Base-by-base conservation (phyloP, 2,329 filamentous ascomycete species). In the Rhynchosporium secalis region DNA sequence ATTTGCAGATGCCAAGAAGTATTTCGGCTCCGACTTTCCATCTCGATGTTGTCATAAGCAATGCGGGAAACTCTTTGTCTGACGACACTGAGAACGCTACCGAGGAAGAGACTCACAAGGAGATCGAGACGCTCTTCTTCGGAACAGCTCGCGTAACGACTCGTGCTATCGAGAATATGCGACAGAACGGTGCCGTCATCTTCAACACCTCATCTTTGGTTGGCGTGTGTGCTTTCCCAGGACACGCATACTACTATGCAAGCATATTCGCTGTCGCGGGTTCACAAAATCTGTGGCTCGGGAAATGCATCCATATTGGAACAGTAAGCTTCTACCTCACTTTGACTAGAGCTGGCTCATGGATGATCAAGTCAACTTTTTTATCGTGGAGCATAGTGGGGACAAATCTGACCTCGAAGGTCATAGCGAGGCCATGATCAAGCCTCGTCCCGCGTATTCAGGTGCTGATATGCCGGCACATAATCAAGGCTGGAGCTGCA, bases 41-140 rank as follows among this genome's bases (percentile, higher is more conserved):
- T n/a, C 73, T 87, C 52, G 83, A 87, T 69, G 78, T 86, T 2
- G 79, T 86, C 2, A 78, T 85, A 63, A 86, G 86, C 73, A 86
- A 86, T 57, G 84, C 84, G 2, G 85, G 84, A 1, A 86, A 85
- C 62, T 80, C 81, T 10, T 74, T 84, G 2, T 72, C 74, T 6
- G 81, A 80, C 9, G 79, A 83, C 1, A 79, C 85, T 36, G 85
- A 87, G 61, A 65, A 67, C n/a, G 72, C 73, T 3, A 70, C 70
- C 4, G 72, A 76, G 12, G 67, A 69, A n/a, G 71, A 76, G 56
- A 66, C 71, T 1, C 75, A 75, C 26, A 61, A 65, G 1, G 63
- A 78, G 46, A 72, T 81, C 56, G 78, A 80, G 20, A 79, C 77
- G 0, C 73, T 78, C 45, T 80, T 80, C 65, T 80, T 76, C 70